phyloP scores from a whole-genome alignment of 2,329 filamentous ascomycete species.

The Rhinocladiella mackenziei region DNA sequence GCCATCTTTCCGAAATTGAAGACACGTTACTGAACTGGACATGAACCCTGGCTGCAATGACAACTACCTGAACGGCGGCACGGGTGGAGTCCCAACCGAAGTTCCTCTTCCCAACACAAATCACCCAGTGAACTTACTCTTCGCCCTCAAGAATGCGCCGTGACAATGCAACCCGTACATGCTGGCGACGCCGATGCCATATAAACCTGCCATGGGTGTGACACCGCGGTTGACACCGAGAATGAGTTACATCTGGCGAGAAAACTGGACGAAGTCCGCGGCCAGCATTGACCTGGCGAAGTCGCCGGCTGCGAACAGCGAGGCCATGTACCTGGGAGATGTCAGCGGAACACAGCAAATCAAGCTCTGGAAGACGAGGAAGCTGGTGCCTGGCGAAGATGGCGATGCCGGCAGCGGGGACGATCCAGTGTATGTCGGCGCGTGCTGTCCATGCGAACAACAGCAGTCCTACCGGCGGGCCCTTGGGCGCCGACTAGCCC shows the following conservation, averaged over 20 bases:
- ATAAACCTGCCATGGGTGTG: slow-evolving; percentile 37
- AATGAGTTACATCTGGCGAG: slow-evolving; percentile 34
- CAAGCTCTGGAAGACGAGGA: slow-evolving; percentile 30
- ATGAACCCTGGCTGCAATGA: too few relatives aligned
- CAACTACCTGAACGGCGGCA: too few relatives aligned
- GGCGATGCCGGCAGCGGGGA: slow-evolving; percentile 21
- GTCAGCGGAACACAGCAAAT: slow-evolving; percentile 28
- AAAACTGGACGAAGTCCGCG: slow-evolving; percentile 36
- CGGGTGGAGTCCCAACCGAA: neutral
- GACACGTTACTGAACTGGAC: too few relatives aligned
- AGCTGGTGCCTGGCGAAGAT: slow-evolving; percentile 25
- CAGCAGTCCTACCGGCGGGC: slow-evolving; percentile 18
- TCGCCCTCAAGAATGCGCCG: slow-evolving; percentile 13
- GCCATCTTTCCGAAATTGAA: too few relatives aligned
- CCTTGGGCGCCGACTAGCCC: slow-evolving; percentile 43
- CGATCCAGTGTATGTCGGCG: slow-evolving; percentile 46
- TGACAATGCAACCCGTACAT: slow-evolving; percentile 20
- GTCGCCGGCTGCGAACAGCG: slow-evolving; percentile 31
- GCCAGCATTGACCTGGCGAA: slow-evolving; percentile 33
- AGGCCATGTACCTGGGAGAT: slow-evolving; percentile 29
- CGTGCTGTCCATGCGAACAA: slow-evolving; percentile 53
- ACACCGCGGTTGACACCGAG: slow-evolving; percentile 34
- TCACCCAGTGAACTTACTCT: slow-evolving; percentile 22
- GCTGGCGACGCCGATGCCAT: slow-evolving; percentile 19
- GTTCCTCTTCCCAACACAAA: neutral